Evolutionary conservation across 1,284 basidiomycete genomes (phyloP).

Genomic region (Wolfiporia cocos): DNA sequence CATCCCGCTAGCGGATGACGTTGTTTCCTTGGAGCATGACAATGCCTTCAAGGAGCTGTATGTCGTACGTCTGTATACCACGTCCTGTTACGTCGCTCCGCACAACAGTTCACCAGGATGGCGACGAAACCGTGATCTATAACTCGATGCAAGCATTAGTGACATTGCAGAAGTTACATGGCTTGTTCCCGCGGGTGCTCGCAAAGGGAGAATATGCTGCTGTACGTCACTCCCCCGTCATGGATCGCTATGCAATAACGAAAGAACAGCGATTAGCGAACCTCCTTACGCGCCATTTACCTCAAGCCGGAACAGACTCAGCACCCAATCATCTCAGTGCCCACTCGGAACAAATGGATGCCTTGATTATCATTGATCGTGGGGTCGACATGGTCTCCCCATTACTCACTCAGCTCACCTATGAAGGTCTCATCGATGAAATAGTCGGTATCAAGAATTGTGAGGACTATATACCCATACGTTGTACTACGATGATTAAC

Average conservation of each 20-base stretch:
- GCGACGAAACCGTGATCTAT: conserved; percentile 89
- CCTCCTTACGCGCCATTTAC: conserved; percentile 60
- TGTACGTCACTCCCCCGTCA: conserved; percentile 39
- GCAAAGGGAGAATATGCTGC: conserved; percentile 92
- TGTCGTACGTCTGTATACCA: conserved; percentile 50
- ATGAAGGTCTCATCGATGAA: conserved; percentile 96
- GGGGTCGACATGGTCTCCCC: conserved; percentile 96
- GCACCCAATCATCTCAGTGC: conserved; percentile 34
- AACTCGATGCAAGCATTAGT: conserved; percentile 86
- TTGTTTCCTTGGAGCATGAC: conserved; percentile 84
- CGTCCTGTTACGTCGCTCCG: neutral
- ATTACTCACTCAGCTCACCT: conserved; percentile 93
- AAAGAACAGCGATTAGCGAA: conserved; percentile 63
- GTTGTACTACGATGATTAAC: no score
- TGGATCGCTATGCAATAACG: no score
- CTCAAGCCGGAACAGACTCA: conserved; percentile 30
- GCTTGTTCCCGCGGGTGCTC: conserved; percentile 86
- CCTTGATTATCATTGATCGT: conserved; percentile 86
- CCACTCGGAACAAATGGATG: conserved; percentile 67
- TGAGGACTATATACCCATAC: no score
- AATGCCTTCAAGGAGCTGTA: conserved; percentile 81
- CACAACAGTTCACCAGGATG: conserved; percentile 51
- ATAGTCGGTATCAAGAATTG: conserved; percentile 87
- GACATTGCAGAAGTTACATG: conserved; percentile 83
- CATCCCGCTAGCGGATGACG: conserved; percentile 88